phyloP scores from a whole-genome alignment of 768 basidiomycete species.

The Lactarius hatsudake region DNA sequence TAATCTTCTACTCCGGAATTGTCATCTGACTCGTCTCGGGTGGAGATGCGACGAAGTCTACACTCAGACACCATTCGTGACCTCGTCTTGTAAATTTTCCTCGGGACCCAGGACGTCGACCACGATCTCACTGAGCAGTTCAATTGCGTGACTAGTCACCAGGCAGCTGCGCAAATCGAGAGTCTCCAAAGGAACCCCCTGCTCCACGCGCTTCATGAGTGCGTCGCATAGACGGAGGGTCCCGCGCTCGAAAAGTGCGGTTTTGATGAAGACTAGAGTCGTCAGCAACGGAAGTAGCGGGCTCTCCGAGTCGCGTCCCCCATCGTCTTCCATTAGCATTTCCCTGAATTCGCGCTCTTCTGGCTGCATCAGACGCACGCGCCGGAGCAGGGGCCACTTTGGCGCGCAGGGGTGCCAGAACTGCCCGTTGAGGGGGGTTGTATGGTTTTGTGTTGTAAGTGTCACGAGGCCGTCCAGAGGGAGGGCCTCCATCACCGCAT shows the following conservation, averaged over 20 bases:
- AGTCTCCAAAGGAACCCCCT: constrained; percentile 1
- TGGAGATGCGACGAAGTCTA: too few species aligned
- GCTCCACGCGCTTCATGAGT: constrained; percentile 2
- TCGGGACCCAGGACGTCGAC: constrained; percentile 1
- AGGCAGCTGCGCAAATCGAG: constrained; percentile 1
- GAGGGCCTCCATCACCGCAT: not conserved
- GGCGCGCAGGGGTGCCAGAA: not conserved
- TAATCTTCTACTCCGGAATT: too few species aligned
- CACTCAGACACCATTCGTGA: too few species aligned
- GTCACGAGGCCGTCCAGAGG: not conserved
- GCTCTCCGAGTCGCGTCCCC: not conserved
- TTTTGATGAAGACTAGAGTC: not conserved
- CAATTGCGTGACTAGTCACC: not conserved
- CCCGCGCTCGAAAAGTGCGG: not conserved
- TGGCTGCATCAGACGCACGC: not conserved
- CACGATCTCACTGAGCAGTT: constrained; percentile 1
- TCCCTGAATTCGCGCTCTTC: not conserved
- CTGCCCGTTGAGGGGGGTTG: not conserved
- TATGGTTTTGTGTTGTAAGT: not conserved
- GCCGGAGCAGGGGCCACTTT: not conserved
- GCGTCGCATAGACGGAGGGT: not conserved
- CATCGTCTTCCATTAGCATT: not conserved
- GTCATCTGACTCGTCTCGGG: too few species aligned
- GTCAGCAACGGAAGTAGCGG: not conserved
- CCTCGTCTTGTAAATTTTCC: too few species aligned